These are phyloP conservation scores for Yamadazyma kanchanaburiensis DNA, from an alignment of 1,139 yeast genomes.

Conservation along the genomic window DNA sequence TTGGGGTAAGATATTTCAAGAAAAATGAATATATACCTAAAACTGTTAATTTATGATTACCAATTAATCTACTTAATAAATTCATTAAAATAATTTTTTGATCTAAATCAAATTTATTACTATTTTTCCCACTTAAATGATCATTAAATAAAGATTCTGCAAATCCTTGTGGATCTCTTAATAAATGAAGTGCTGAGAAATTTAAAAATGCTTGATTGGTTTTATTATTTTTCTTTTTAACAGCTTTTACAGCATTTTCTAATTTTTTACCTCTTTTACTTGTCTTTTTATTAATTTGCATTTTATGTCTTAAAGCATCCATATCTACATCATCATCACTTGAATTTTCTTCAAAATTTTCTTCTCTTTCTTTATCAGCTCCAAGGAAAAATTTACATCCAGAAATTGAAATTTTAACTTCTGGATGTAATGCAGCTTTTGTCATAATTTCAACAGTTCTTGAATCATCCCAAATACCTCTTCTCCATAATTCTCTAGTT, in stretches of 20 bases:
- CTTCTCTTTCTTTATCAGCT: slow-evolving; percentile 94
- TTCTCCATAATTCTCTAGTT: slow-evolving; percentile 93
- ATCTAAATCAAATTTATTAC: slow-evolving; percentile 72
- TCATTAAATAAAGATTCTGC: slow-evolving; percentile 77
- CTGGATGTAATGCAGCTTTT: slow-evolving; percentile 87
- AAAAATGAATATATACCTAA: slow-evolving; percentile 87
- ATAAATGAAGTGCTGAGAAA: slow-evolving; percentile 88
- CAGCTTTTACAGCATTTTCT: slow-evolving; percentile 63
- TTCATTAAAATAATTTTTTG: slow-evolving; percentile 88
- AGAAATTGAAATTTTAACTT: slow-evolving; percentile 81
- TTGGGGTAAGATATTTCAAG: slow-evolving; percentile 87
- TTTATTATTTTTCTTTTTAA: slow-evolving; percentile 57
- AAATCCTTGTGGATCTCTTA: slow-evolving; percentile 97
- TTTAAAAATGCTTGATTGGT: slow-evolving; percentile 74
- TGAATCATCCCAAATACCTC: slow-evolving; percentile 98
- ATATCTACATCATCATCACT: slow-evolving; percentile 74
- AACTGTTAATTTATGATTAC: slow-evolving; percentile 89
- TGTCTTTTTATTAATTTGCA: slow-evolving; percentile 80
- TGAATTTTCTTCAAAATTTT: slow-evolving; percentile 66
- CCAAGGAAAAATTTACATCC: slow-evolving; percentile 91
- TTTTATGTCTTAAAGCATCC: slow-evolving; percentile 68
- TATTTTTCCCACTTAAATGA: slow-evolving; percentile 67
- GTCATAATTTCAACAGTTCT: slow-evolving; percentile 96
- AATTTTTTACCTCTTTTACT: slow-evolving; percentile 76
- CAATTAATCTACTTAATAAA: slow-evolving; percentile 80